Base-by-base conservation (phyloP, 129 eudicot genomes). In the Lactuca sativa region DNA sequence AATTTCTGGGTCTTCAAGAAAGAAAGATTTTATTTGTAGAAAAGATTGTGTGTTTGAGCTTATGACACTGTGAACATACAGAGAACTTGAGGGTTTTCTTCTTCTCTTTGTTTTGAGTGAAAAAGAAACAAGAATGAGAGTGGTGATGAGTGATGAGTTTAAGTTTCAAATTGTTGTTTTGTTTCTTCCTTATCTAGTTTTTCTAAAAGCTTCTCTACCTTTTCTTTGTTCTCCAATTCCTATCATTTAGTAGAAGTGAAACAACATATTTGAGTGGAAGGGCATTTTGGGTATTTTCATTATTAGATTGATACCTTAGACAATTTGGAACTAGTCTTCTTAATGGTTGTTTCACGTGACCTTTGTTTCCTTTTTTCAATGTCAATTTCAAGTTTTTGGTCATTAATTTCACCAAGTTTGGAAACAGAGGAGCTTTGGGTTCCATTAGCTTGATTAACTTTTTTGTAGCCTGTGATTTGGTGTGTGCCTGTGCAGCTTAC, bases 181-280 rank as follows among this genome's bases (percentile, higher is more conserved):
- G 74, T 76, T 67, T 86, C 83, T 69, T 68, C 80, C 73, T 79
- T 77, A 70, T 86, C 92, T 73, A 89, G 75, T 66, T 93, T 82
- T 59, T 82, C 81, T 41, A 93, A 80, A 81, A 89, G 88, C 77
- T 85, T 78, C 80, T 89, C 98, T 32, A 97, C 96, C 73, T 64
- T 83, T 59, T 83, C 90, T 75, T 93, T 89, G 80, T 76, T 82
- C 17, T 30, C 90, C 66, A 90, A 76, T 70, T 90, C 83, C 96
- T 89, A 80, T 56, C 67, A 69, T 63, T 53, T n/a, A n/a, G n/a
- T n/a, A n/a, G n/a, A n/a, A n/a, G n/a, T n/a, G n/a, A n/a, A n/a
- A n/a, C n/a, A n/a, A n/a, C n/a, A n/a, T n/a, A n/a, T n/a, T n/a
- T n/a, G n/a, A n/a, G n/a, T n/a, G n/a, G n/a, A n/a, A n/a, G n/a